These are phyloP conservation scores for Sequoiadendron giganteum DNA, from an alignment of 75 land plant genomes.

Conservation along the genomic window DNA sequence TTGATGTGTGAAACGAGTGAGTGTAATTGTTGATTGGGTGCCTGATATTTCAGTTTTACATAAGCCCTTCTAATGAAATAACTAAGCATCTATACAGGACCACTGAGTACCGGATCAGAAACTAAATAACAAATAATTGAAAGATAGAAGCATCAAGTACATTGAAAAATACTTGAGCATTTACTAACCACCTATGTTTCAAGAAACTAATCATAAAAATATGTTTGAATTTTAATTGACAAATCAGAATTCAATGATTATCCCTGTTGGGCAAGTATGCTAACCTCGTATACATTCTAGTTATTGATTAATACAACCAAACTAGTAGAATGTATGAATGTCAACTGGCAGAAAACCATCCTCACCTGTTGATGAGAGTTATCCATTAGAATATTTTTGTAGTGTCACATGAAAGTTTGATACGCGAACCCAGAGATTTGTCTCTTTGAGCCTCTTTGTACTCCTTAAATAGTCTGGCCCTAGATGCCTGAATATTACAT, in stretches of 20 bases:
- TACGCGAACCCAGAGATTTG: slow-evolving; percentile 74
- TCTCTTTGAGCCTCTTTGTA: slow-evolving; percentile 94
- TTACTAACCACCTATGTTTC: neutral
- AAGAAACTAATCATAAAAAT: neutral
- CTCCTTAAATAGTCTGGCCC: slow-evolving; percentile 95
- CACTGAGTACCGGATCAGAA: neutral
- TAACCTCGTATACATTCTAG: slow-evolving; percentile 95
- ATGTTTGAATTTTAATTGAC: neutral
- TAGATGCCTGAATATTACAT: slow-evolving; percentile 59
- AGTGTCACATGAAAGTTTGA: slow-evolving; percentile 84
- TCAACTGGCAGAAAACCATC: neutral
- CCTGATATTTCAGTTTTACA: neutral
- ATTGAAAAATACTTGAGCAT: neutral
- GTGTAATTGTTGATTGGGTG: neutral
- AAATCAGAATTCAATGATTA: neutral
- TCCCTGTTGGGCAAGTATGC: slow-evolving; percentile 86
- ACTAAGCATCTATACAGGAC: too few relatives aligned
- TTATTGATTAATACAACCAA: slow-evolving; percentile 36
- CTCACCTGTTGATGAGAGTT: slow-evolving; percentile 87
- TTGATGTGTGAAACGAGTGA: neutral
- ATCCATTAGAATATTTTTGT: slow-evolving; percentile 95
- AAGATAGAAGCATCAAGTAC: neutral
- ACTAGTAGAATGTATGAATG: neutral
- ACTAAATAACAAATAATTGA: neutral
- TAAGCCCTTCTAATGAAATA: neutral